Percentiles rank a stretch among this genome's conserved stretches.
Evolutionary conservation across 768 basidiomycete species (phyloP).

Genomic region (Crepidotus variabilis): DNA sequence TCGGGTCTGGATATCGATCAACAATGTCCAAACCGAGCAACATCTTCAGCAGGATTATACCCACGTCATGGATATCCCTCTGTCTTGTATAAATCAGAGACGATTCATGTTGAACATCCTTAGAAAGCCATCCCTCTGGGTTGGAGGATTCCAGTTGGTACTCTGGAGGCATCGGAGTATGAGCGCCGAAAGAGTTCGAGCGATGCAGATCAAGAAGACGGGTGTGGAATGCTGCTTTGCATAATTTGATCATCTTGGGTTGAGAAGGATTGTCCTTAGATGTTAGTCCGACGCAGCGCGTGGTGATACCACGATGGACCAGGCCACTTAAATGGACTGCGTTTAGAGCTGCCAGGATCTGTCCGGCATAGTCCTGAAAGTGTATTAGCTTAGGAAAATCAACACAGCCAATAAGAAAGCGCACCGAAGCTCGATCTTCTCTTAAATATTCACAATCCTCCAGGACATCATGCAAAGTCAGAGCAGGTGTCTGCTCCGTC

Average conservation of each 20-base stretch:
- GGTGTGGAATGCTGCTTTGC: constrained; percentile 67
- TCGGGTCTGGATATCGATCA: constrained; percentile 48
- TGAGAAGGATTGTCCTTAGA: constrained; percentile 46
- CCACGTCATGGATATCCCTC: constrained; percentile 81
- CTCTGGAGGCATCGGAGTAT: constrained; percentile 23
- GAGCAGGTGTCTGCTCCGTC: constrained; percentile 64
- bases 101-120: constrained; percentile 76
- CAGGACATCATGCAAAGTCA: constrained; percentile 71
- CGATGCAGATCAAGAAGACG: constrained; percentile 76
- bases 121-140: constrained; percentile 65
- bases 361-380: constrained; percentile 68
- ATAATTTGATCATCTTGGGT: constrained; percentile 69
- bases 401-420: constrained; percentile 21
- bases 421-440: constrained; percentile 65
- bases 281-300: constrained; percentile 59
- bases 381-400: not conserved
- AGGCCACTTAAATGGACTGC: constrained; percentile 61
- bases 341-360: constrained; percentile 68
- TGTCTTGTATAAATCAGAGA: constrained; percentile 69
- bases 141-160: constrained; percentile 28
- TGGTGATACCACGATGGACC: constrained; percentile 69
- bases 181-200: constrained; percentile 71
- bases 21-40: constrained; percentile 72
- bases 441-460: constrained; percentile 73
- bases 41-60: constrained; percentile 82